phyloP scores from a whole-genome alignment of 2,329 filamentous ascomycete species.

The Fusarium multiceps region DNA sequence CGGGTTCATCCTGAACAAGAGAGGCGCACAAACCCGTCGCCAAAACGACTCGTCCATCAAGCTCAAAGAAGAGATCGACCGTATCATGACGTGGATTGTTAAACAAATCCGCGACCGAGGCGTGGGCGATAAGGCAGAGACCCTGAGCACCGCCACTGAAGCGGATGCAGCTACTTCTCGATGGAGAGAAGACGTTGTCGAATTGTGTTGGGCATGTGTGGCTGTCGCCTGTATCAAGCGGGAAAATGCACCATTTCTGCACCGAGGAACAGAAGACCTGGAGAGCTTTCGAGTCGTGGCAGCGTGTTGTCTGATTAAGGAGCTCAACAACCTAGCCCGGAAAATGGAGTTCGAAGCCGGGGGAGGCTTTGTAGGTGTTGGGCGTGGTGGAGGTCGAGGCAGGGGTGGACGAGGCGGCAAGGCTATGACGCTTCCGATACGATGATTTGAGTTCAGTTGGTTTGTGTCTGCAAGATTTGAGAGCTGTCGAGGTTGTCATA shows the following conservation, averaged over 20 bases:
- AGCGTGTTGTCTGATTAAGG: constrained; percentile 50
- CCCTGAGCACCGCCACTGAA: constrained; percentile 20
- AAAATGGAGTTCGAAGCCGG: constrained; percentile 24
- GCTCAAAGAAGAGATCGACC: constrained; percentile 64
- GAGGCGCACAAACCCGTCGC: constrained; percentile 60
- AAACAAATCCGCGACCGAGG: constrained; percentile 47
- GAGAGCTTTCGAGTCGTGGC: constrained; percentile 54
- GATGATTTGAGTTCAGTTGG: constrained; percentile 14
- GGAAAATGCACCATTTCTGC: neutral
- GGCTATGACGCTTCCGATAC: constrained; percentile 31
- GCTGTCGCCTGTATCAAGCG: constrained; percentile 42
- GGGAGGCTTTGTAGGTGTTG: constrained; percentile 45
- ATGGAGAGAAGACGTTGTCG: constrained; percentile 46
- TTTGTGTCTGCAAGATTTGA: neutral
- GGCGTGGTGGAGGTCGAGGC: constrained; percentile 22
- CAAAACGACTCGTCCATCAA: constrained; percentile 64
- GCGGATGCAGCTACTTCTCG: constrained; percentile 5
- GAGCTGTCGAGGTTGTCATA: neutral
- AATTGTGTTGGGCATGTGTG: constrained; percentile 52
- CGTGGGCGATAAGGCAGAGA: constrained; percentile 21
- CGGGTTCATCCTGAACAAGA: constrained; percentile 65
- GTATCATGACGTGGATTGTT: constrained; percentile 56
- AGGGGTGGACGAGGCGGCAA: constrained; percentile 12
- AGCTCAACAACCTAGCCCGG: constrained; percentile 33
- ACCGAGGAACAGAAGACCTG: constrained; percentile 39